Conservation (phyloP, 2,329 filamentous ascomycete genomes). For the Cladophialophora psammophila region DNA sequence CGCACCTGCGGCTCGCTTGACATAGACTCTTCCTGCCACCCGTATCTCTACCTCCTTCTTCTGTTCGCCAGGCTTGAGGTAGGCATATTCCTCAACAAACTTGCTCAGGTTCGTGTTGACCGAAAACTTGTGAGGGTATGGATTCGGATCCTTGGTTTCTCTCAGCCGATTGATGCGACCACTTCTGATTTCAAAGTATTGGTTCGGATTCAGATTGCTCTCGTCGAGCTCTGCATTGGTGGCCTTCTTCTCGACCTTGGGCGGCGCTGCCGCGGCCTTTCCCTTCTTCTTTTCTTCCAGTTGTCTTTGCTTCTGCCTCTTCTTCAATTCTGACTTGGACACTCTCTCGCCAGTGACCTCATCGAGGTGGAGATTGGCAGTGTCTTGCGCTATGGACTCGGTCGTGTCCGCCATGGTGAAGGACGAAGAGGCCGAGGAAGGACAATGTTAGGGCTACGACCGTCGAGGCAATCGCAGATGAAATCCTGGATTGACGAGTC, state of each 20-base stretch:
- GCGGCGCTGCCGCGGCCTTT: slow-evolving; percentile 70
- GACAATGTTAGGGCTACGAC: not conserved
- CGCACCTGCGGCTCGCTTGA: slow-evolving; percentile 78
- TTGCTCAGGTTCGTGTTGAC: slow-evolving; percentile 82
- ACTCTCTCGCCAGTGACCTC: slow-evolving; percentile 89
- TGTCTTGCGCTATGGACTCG: slow-evolving; percentile 53
- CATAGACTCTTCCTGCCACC: slow-evolving; percentile 87
- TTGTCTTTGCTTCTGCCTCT: slow-evolving; percentile 88
- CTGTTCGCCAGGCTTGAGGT: slow-evolving; percentile 85
- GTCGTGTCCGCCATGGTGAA: slow-evolving; percentile 46
- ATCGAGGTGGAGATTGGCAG: slow-evolving; percentile 78
- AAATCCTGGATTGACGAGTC: not conserved
- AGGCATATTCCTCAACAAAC: slow-evolving; percentile 77
- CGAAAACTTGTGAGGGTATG: slow-evolving; percentile 94
- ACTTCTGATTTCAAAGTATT: slow-evolving; percentile 97
- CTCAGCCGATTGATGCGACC: slow-evolving; percentile 79
- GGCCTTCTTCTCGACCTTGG: slow-evolving; percentile 69
- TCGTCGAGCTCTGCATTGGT: slow-evolving; percentile 70
- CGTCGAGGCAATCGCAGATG: not conserved
- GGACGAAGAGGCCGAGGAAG: not conserved
- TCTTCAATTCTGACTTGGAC: slow-evolving; percentile 92
- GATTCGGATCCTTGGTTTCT: slow-evolving; percentile 75
- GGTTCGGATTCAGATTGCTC: slow-evolving; percentile 53
- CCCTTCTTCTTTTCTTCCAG: slow-evolving; percentile 87
- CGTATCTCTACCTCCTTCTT: slow-evolving; percentile 76